Conservation (phyloP, 169 alveolate species). For the Perkinsus olseni region DNA sequence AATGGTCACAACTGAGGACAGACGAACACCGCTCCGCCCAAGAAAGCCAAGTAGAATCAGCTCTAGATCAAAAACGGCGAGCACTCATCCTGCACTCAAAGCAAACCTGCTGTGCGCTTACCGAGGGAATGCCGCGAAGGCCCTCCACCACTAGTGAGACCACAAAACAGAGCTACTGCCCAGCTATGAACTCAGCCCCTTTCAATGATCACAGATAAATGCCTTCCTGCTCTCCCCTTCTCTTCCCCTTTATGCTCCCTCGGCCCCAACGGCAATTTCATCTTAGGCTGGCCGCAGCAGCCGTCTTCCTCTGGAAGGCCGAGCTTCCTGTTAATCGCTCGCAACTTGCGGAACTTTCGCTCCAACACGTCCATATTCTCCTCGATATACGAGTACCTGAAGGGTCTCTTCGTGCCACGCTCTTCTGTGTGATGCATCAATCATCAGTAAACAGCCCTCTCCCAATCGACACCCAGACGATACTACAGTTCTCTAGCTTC, state of each 20-base stretch:
- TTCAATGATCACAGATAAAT: neutral
- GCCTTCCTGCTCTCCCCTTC: neutral
- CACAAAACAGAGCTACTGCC: too few species aligned
- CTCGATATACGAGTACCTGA: neutral
- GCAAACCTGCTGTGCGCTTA: too few species aligned
- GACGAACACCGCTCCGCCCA: too few species aligned
- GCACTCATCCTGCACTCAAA: too few species aligned
- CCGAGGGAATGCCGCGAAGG: too few species aligned
- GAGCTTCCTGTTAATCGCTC: neutral
- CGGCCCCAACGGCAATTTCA: neutral
- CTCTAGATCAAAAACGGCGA: too few species aligned
- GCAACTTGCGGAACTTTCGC: neutral
- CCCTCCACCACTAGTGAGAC: too few species aligned
- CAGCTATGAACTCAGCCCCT: neutral
- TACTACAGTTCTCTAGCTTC: neutral
- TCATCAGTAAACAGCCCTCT: neutral
- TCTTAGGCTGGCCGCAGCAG: neutral
- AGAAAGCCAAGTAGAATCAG: too few species aligned
- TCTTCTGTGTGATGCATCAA: neutral
- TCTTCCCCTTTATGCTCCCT: neutral
- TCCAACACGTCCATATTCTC: neutral
- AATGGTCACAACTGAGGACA: too few species aligned
- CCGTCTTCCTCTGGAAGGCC: neutral
- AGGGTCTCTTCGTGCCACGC: neutral
- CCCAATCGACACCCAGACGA: neutral